A percentile compares a stretch with the other conserved stretches of the same genome.
Evolutionary conservation across 2,329 filamentous ascomycete genomes (phyloP).

Genomic region (Fusarium sp.): DNA sequence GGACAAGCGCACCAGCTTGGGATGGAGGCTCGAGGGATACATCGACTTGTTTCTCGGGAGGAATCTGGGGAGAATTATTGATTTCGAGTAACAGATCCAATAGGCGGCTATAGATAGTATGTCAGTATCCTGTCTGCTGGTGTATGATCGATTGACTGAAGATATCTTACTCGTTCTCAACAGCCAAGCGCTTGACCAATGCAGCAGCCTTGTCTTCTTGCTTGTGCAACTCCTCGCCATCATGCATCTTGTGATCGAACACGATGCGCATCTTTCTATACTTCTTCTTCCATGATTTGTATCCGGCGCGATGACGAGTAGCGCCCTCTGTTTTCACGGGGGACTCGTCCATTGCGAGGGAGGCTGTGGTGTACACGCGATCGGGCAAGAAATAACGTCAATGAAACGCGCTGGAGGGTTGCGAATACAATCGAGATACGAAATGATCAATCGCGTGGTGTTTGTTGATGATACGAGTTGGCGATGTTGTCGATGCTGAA

Average conservation of each 20-base stretch:
- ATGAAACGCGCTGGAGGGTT: conserved; percentile 5
- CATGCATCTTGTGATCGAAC: conserved; percentile 81
- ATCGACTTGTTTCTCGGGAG: conserved; percentile 78
- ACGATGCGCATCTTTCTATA: conserved; percentile 88
- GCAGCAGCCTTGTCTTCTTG: conserved; percentile 83
- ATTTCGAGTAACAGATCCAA: conserved; percentile 90
- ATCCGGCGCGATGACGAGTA: conserved; percentile 58
- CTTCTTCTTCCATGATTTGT: conserved; percentile 88
- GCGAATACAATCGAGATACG: background rate
- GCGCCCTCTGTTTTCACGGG: conserved; percentile 56
- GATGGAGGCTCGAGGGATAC: conserved; percentile 62
- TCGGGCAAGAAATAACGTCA: background rate
- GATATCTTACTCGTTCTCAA: conserved; percentile 87
- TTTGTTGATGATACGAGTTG: conserved; percentile 13
- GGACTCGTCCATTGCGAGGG: conserved; percentile 46
- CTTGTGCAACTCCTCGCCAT: conserved; percentile 83
- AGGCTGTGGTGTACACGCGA: conserved; percentile 11
- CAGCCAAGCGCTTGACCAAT: conserved; percentile 82
- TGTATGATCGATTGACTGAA: background rate
- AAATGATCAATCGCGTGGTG: conserved; percentile 7
- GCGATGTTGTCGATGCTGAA: conserved; percentile 23
- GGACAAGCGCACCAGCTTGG: conserved; percentile 48
- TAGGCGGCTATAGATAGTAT: conserved; percentile 70
- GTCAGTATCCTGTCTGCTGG: conserved; percentile 30
- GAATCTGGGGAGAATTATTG: conserved; percentile 84